phyloP scores from a whole-genome alignment of 1,139 yeast genomes.

The Suhomyces panamericanus region DNA sequence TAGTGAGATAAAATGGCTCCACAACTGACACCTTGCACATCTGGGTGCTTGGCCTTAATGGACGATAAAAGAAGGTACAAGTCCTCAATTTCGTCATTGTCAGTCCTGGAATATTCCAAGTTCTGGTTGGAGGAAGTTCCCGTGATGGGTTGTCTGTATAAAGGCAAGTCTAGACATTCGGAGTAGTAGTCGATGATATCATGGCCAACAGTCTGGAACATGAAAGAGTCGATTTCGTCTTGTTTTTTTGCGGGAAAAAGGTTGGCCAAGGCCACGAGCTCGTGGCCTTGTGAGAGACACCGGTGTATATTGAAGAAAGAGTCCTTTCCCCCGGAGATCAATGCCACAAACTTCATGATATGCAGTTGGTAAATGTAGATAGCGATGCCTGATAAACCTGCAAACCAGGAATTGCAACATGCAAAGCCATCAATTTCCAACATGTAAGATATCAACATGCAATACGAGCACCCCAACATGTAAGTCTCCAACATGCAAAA shows the following conservation, averaged over 20 bases:
- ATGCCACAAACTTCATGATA: constrained; percentile 86
- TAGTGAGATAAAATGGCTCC: constrained; percentile 95
- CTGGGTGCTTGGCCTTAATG: constrained; percentile 62
- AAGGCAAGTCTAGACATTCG: constrained; percentile 74
- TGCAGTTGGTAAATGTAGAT: background rate
- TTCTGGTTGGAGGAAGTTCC: constrained; percentile 66
- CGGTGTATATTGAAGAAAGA: constrained; percentile 88
- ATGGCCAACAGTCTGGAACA: constrained; percentile 99
- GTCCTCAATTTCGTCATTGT: constrained; percentile 86
- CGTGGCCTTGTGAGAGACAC: constrained; percentile 80
- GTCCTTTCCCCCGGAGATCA: constrained; percentile 95
- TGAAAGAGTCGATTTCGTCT: constrained; percentile 85
- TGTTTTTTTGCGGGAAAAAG: constrained; percentile 57
- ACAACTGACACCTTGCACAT: constrained; percentile 81
- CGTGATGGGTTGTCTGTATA: constrained; percentile 66
- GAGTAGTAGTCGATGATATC: constrained; percentile 67
- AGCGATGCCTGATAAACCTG: background rate
- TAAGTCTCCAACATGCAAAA: background rate
- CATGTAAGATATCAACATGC: background rate
- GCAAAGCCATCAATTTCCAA: background rate
- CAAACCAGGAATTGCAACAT: background rate
- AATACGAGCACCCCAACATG: background rate
- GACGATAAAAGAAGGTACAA: constrained; percentile 50
- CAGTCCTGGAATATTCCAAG: constrained; percentile 66
- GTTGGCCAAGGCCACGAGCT: constrained; percentile 80